A percentile compares a stretch with the other conserved stretches of the same genome.
phyloP scores from a whole-genome alignment of 768 basidiomycete genomes.

The Xerocomus spinulosus region DNA sequence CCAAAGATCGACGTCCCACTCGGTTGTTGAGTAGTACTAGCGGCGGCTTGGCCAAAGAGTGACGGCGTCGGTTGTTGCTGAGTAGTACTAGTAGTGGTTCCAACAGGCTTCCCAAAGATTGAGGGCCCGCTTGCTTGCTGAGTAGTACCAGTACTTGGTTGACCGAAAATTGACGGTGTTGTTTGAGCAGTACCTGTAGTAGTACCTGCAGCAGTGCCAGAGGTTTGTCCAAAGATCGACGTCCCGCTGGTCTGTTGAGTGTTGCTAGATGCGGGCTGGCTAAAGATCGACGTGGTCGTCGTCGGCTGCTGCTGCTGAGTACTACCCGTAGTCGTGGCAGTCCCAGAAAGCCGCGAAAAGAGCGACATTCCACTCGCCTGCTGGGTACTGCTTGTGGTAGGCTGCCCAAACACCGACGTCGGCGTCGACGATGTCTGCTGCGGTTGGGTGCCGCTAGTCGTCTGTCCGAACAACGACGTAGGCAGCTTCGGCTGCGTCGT shows the following conservation, averaged over 20 bases:
- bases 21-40: background rate
- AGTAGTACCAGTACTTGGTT: constrained; percentile 8
- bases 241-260: background rate
- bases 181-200: background rate
- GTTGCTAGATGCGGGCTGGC: constrained; percentile 1
- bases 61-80: constrained; percentile 23
- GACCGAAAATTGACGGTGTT: background rate
- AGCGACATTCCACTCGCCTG: background rate
- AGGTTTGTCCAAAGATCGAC: background rate
- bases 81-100: background rate
- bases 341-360: constrained; percentile 9
- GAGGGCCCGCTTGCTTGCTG: background rate
- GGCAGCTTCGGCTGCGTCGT: constrained; percentile 19
- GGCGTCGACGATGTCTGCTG: constrained; percentile 16
- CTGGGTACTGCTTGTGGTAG: background rate
- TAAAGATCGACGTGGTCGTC: constrained; percentile 26
- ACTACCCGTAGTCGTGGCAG: background rate
- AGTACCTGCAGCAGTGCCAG: background rate
- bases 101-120: constrained; percentile 2
- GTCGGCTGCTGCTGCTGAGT: constrained; percentile 5
- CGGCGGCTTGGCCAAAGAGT: constrained; percentile 22
- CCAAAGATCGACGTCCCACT: constrained; percentile 7
- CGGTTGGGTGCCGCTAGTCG: constrained; percentile 14
- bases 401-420: constrained; percentile 25
- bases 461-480: constrained; percentile 12